Conservation (phyloP, 1,284 basidiomycete genomes). For the Ceratobasidium sp. region DNA sequence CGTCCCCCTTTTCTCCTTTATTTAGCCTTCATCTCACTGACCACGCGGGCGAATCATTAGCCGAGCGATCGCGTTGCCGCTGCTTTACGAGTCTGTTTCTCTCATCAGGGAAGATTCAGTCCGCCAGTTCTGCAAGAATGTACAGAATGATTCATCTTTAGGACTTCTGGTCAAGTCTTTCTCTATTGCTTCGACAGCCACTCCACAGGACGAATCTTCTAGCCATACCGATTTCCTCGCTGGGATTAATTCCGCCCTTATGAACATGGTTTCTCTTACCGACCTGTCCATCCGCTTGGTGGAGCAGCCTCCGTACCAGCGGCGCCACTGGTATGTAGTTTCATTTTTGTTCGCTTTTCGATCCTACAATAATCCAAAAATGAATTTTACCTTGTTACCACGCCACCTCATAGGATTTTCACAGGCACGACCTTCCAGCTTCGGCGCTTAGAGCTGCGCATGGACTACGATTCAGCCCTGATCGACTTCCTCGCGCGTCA, state of each 20-base stretch:
- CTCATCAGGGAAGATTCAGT: constrained; percentile 22
- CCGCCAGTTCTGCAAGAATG: constrained; percentile 15
- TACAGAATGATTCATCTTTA: neutral
- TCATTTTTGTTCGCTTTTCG: neutral
- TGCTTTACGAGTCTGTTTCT: constrained; percentile 34
- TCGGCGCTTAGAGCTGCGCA: constrained; percentile 19
- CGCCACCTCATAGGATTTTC: constrained; percentile 37
- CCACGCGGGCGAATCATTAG: constrained; percentile 1
- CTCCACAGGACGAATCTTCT: constrained; percentile 17
- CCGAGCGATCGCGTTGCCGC: constrained; percentile 22
- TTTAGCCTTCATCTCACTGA: neutral
- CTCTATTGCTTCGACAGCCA: constrained; percentile 21
- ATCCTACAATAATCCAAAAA: no score
- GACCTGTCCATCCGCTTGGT: constrained; percentile 28
- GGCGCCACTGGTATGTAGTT: constrained; percentile 31
- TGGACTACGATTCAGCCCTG: constrained; percentile 38
- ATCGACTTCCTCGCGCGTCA: constrained; percentile 26
- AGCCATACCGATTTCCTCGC: neutral
- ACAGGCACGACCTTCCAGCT: constrained; percentile 33
- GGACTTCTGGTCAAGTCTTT: constrained; percentile 24
- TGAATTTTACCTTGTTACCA: no score
- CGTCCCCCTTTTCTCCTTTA: neutral
- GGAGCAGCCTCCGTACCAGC: constrained; percentile 36
- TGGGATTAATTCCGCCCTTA: constrained; percentile 18
- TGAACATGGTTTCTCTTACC: constrained; percentile 23